Conservation (phyloP, 768 basidiomycete genomes). For the Mycena maculata region DNA sequence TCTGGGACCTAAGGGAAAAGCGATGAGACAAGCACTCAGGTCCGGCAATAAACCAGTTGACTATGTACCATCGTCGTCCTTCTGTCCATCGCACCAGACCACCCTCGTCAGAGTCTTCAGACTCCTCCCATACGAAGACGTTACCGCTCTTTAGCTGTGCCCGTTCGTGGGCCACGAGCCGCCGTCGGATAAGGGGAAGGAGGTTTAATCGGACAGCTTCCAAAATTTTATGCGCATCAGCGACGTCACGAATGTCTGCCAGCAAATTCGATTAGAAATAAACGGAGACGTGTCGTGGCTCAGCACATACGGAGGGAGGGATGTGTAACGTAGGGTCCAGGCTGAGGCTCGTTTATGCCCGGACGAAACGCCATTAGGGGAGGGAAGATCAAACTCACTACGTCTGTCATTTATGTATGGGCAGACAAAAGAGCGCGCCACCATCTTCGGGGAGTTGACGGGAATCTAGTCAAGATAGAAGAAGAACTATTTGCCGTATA, state of each 20-base stretch:
- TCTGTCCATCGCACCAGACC: constrained; percentile 83
- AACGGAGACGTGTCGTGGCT: background rate
- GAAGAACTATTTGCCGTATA: constrained; percentile 25
- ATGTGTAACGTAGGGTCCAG: constrained; percentile 55
- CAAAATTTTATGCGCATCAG: constrained; percentile 79
- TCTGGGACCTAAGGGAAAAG: constrained; percentile 75
- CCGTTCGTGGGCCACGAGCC: constrained; percentile 75
- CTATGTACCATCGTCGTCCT: constrained; percentile 75
- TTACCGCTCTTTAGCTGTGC: constrained; percentile 79
- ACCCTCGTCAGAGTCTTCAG: constrained; percentile 73
- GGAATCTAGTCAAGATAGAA: constrained; percentile 41
- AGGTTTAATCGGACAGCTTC: constrained; percentile 80
- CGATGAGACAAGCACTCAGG: background rate
- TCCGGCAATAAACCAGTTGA: background rate
- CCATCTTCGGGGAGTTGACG: constrained; percentile 56
- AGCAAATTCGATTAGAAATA: background rate
- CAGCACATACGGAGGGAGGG: constrained; percentile 58
- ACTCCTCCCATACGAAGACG: constrained; percentile 89
- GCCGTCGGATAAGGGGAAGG: constrained; percentile 76
- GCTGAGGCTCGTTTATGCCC: constrained; percentile 34
- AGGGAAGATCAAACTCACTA: constrained; percentile 20
- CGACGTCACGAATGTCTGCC: constrained; percentile 83
- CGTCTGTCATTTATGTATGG: constrained; percentile 29
- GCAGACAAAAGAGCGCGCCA: constrained; percentile 28
- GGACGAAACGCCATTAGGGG: constrained; percentile 38